Percentiles rank a stretch among this genome's conserved stretches.
phyloP scores from a whole-genome alignment of 208 protist species.

The Wallacemonas sp. region DNA sequence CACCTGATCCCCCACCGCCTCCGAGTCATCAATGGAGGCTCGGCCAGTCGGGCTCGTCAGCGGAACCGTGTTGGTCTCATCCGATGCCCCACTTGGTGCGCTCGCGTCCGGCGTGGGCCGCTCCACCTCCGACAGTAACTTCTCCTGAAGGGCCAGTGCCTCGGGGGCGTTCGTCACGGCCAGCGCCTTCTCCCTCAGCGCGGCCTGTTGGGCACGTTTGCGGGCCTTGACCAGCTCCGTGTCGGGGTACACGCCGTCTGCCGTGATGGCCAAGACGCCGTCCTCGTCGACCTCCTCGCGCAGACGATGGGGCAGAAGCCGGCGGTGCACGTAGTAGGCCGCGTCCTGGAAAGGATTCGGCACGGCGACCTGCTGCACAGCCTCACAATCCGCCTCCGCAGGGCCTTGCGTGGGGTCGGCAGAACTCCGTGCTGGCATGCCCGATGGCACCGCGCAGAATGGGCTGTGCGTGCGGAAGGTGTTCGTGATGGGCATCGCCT shows the following conservation, averaged over 20 bases:
- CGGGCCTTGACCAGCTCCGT: not conserved
- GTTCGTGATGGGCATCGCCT: constrained; percentile 39
- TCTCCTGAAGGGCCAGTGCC: not conserved
- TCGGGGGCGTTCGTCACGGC: not conserved
- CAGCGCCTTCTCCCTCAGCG: constrained; percentile 5
- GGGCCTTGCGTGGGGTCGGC: not conserved
- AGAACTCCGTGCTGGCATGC: not conserved
- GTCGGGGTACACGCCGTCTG: constrained; percentile 16
- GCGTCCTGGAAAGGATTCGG: constrained; percentile 36
- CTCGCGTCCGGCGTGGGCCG: not conserved
- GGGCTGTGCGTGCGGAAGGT: constrained; percentile 57
- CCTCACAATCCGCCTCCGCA: not conserved
- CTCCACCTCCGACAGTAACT: not conserved
- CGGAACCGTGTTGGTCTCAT: not conserved
- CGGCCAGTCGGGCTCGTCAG: not conserved
- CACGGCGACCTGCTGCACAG: constrained; percentile 2
- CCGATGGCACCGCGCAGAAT: constrained; percentile 21
- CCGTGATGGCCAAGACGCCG: constrained; percentile 14
- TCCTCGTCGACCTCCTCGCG: constrained; percentile 25
- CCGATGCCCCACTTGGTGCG: too few relatives aligned
- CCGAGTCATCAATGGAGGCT: not conserved
- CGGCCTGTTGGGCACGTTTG: not conserved
- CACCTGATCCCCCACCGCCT: constrained; percentile 13
- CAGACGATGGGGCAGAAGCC: constrained; percentile 30
- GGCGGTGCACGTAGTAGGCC: constrained; percentile 48